These are phyloP conservation scores for Lumnitzera littorea DNA, from an alignment of 345 rosid species.

Conservation along the genomic window DNA sequence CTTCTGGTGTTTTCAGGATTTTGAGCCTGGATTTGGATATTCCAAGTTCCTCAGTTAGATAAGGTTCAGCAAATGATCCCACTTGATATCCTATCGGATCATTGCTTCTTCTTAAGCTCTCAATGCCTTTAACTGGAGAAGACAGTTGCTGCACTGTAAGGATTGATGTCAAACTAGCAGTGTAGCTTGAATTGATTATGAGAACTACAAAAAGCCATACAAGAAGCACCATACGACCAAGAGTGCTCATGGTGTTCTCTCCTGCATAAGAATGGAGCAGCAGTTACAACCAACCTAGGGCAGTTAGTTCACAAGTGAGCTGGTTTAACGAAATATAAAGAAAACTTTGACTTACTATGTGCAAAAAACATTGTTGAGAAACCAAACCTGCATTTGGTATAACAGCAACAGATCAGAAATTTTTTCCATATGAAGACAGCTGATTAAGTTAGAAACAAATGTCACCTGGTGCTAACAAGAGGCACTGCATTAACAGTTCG, in stretches of 20 bases:
- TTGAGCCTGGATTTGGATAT: conserved; percentile 65
- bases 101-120: conserved; percentile 49
- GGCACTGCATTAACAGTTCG: no score
- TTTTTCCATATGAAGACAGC: neutral
- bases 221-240: conserved; percentile 75
- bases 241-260: conserved; percentile 77
- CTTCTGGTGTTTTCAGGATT: conserved; percentile 81
- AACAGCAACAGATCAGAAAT: conserved; percentile 21
- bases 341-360: conserved; percentile 51
- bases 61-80: conserved; percentile 79
- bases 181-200: conserved; percentile 92
- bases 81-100: conserved; percentile 83
- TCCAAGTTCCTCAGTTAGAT: conserved; percentile 64
- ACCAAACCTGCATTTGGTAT: conserved; percentile 80
- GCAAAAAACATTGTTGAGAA: conserved; percentile 89
- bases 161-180: conserved; percentile 89
- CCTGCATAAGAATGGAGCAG: conserved; percentile 37
- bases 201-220: conserved; percentile 92
- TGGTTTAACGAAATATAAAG: neutral
- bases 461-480: no score
- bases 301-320: no score
- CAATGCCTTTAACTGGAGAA: conserved; percentile 73
- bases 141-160: conserved; percentile 87
- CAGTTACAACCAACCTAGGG: no score
- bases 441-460: neutral